Base-by-base conservation (phyloP, 2,329 filamentous ascomycete genomes). In the Zymoseptoria pseudotritici region DNA sequence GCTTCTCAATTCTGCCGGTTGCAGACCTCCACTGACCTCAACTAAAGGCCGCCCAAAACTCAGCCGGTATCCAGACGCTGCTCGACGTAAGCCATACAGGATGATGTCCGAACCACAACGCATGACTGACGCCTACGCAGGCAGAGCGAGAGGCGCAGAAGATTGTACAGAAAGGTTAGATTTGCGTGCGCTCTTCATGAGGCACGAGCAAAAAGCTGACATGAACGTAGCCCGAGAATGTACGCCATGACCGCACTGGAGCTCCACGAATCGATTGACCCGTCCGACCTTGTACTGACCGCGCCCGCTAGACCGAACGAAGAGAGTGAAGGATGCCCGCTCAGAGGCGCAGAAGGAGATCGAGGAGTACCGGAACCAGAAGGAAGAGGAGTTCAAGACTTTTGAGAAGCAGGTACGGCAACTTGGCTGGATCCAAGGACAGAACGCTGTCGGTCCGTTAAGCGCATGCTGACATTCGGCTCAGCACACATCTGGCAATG, bases 311-410 rank as follows among this genome's bases (percentile, higher is more conserved):
- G 89, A 91, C 83, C 91, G 94, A 73, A 97, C 94, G 64, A 97
- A 97, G 83, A 87, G 91, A 74, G 91, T 99, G 78, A 96, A 91
- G 79, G 94, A 97, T 80, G 94, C 94, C 65, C 90, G 93, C 73
- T 86, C 90, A 73, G 94, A 99, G 78, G 94, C 94, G 64, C 95
- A 97, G 80, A 96, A 96, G 79, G 93, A 99, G 77, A 96, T 99
- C 72, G 90, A 96, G 67, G 88, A 91, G 59, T 97, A 99, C 82
- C 86, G 87, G 75, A 84, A 87, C 71, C 79, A 87, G 70, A 99
- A 97, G 81, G 94, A 99, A 72, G 84, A 89, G 42, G 93, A 97
- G 77, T 97, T 91, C 81, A 93, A 94, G 82, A 88, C 89, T 74
- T 97, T 96, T 71, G 91, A 97, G 81, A 83, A 90, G 65, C 83